Evolutionary conservation across 495 filamentous ascomycete species (phyloP), one percentile per base, ranked within the genome.

Genomic region (Podospora pseudopauciseta): DNA sequence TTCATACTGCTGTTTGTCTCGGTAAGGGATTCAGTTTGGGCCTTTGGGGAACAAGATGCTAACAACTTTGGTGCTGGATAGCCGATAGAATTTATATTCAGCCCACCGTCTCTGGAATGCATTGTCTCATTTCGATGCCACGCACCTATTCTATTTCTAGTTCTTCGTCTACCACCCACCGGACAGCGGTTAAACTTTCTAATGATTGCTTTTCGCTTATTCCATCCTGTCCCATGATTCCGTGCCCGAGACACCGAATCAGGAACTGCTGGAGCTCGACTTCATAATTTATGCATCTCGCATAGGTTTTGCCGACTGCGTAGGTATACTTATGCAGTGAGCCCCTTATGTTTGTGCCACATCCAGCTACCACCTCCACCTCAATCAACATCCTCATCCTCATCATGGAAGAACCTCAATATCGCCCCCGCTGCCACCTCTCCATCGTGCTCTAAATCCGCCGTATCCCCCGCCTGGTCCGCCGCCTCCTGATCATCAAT

Each of bases 401-500:
- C 74, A 53, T 68, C 73, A 27, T 76, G 76, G 67, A 81, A 79
- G 63, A 81, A 73, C 64, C 74, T 73, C 73, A 80, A 67, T 6
- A 81, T 77, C 0, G 76, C 77, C 39, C 65, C 70, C 3, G 74
- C 77, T 23, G 75, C 73, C 32, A 71, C 30, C 26, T 74, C 68
- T 2, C 75, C 75, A 67, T 78, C 78, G 61, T 77, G 73, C 16
- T 75, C 73, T 67, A 75, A 20, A 19, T 73, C 69, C 3, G 58
- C 71, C 67, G 62, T 79, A 71, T 80, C 72, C 32, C 67, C 70
- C 34, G 76, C 76, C 68, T 70, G 49, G 56, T 77, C 72, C 20
- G 73, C 77, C 28, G 72, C 65, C 1, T 70, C 85, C 9, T 49
- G 9, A 18, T 49, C 39, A 55, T 82, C 74, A 62, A 95, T 90